Conservation (phyloP, 2,329 filamentous ascomycete genomes). For the Phialemonium atrogriseum region DNA sequence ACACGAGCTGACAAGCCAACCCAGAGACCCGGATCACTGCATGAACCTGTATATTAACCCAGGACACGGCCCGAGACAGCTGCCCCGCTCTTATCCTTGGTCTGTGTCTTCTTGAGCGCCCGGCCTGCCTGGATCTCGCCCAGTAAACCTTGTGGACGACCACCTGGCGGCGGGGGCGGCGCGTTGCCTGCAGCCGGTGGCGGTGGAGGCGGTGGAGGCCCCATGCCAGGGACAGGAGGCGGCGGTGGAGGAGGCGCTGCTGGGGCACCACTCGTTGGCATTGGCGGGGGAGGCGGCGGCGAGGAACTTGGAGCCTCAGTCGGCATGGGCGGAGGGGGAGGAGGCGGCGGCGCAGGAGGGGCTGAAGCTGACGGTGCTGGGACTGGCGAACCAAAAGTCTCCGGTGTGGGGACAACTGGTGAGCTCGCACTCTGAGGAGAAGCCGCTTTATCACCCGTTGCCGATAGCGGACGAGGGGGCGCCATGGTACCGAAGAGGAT, state of each 20-base stretch:
- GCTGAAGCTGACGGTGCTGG: constrained; percentile 24
- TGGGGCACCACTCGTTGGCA: constrained; percentile 23
- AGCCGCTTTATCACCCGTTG: constrained; percentile 61
- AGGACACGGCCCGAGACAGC: constrained; percentile 69
- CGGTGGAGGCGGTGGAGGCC: constrained; percentile 35
- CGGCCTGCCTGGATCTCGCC: constrained; percentile 77
- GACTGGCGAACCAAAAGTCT: too few relatives aligned
- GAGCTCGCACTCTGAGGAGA: constrained; percentile 26
- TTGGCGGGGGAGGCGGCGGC: constrained; percentile 29
- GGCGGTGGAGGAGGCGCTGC: constrained; percentile 26
- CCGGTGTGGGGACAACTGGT: constrained; percentile 30
- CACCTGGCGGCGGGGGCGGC: constrained; percentile 28
- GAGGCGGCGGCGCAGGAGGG: constrained; percentile 18
- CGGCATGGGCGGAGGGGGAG: constrained; percentile 19
- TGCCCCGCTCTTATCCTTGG: constrained; percentile 74
- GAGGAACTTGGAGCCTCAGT: constrained; percentile 14
- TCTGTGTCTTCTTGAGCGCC: constrained; percentile 76
- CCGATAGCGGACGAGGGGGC: constrained; percentile 79
- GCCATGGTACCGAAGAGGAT: constrained; percentile 97
- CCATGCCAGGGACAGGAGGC: constrained; percentile 29
- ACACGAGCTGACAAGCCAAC: background rate
- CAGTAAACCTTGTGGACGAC: constrained; percentile 57
- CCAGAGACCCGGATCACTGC: background rate
- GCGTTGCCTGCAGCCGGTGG: constrained; percentile 27
- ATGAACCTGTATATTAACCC: constrained; percentile 17